phyloP scores from a whole-genome alignment of 2,329 filamentous ascomycete species.

The Thelonectria blattea region DNA sequence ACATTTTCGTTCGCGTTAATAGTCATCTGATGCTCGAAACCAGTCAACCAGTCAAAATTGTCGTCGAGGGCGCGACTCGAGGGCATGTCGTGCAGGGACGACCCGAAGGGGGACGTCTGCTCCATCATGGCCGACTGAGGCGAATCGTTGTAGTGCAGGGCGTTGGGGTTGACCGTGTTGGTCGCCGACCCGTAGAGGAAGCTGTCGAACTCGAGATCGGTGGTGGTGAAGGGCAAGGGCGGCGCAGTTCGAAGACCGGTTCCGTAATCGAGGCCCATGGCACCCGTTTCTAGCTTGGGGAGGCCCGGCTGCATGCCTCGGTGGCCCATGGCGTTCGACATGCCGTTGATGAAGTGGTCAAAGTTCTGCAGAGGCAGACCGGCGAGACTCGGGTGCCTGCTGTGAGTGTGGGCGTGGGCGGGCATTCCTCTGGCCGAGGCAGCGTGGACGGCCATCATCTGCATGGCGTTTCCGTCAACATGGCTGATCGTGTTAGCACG shows the following conservation, averaged over 20 bases:
- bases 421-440: conserved; percentile 57
- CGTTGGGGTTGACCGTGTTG: conserved; percentile 70
- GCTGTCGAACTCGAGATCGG: conserved; percentile 56
- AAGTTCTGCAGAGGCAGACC: conserved; percentile 66
- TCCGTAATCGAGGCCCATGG: conserved; percentile 69
- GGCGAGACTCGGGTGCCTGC: conserved; percentile 76
- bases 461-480: conserved; percentile 78
- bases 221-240: conserved; percentile 62
- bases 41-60: conserved; percentile 80
- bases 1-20: conserved; percentile 78
- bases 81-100: conserved; percentile 63
- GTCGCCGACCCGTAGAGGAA: conserved; percentile 72
- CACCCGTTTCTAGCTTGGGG: conserved; percentile 82
- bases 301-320: conserved; percentile 72
- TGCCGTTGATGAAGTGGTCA: conserved; percentile 72
- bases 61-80: conserved; percentile 71
- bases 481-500: conserved; percentile 97
- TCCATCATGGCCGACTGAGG: conserved; percentile 71
- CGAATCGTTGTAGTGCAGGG: conserved; percentile 83
- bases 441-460: conserved; percentile 69
- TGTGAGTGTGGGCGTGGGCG: conserved; percentile 69
- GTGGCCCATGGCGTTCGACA: conserved; percentile 72
- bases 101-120: conserved; percentile 64
- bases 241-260: conserved; percentile 81
- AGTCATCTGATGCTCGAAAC: conserved; percentile 79